Percentiles rank a stretch among this genome's conserved stretches.
Evolutionary conservation across 176 grass and related monocot genomes (phyloP).

Genomic region (Oryza meridionalis): DNA sequence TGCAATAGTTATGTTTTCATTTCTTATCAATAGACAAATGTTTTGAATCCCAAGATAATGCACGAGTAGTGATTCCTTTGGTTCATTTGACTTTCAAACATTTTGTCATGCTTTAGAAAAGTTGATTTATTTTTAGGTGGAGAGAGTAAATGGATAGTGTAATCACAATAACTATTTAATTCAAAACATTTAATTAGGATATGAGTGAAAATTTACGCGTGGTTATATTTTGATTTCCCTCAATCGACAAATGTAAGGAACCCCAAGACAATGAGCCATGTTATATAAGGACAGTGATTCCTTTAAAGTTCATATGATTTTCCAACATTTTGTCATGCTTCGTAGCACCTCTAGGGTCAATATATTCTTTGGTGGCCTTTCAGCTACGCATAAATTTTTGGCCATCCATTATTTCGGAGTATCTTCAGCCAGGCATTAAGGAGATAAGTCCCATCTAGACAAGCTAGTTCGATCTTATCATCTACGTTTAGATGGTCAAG

Average conservation of each 20-base stretch:
- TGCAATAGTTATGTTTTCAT: background rate
- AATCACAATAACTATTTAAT: background rate
- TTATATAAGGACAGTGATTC: background rate
- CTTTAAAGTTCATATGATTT: background rate
- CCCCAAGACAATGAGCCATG: background rate
- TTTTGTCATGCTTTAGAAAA: background rate
- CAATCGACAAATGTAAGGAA: background rate
- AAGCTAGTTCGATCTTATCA: background rate
- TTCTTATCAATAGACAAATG: background rate
- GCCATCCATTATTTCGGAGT: background rate
- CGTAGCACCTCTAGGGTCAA: background rate
- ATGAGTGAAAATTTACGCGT: background rate
- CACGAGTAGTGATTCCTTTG: background rate
- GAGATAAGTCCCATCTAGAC: background rate
- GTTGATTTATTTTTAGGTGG: no score
- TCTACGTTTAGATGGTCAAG: background rate
- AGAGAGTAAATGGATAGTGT: no score
- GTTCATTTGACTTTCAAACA: background rate
- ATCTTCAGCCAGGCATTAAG: background rate
- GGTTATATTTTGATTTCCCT: background rate
- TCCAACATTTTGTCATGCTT: background rate
- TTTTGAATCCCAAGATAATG: background rate
- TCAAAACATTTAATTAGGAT: background rate
- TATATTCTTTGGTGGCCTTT: conserved; percentile 5
- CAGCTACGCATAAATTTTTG: conserved; percentile 1